Evolutionary conservation across 2,329 filamentous ascomycete genomes (phyloP).

Genomic region (Ophiognomonia clavigignenti-juglandacearum): DNA sequence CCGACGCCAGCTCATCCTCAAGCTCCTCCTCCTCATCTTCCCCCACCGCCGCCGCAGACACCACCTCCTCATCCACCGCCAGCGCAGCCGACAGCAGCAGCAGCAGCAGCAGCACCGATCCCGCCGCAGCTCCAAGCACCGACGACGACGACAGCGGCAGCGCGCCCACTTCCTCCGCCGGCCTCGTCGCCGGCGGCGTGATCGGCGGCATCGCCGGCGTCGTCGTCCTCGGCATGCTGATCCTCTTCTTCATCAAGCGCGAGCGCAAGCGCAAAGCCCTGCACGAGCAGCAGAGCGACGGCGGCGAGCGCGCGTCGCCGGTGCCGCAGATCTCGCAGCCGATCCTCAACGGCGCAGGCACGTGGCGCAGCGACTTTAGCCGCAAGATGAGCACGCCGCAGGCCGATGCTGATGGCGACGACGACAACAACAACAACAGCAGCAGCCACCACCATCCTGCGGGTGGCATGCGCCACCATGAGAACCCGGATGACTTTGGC

Average conservation of each 20-base stretch:
- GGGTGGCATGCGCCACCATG: too few species aligned
- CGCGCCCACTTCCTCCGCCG: constrained; percentile 19
- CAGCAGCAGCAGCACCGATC: constrained; percentile 20
- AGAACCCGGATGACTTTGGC: too few species aligned
- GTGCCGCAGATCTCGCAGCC: constrained; percentile 48
- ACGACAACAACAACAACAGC: too few species aligned
- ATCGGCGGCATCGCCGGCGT: constrained; percentile 40
- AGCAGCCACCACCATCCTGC: too few species aligned
- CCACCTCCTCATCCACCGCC: constrained; percentile 18
- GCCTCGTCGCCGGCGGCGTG: constrained; percentile 43
- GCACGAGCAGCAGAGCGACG: constrained; percentile 12
- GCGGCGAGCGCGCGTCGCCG: constrained; percentile 23
- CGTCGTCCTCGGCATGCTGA: constrained; percentile 32
- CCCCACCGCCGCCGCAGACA: constrained; percentile 17
- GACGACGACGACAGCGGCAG: constrained; percentile 9
- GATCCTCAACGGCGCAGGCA: constrained; percentile 35
- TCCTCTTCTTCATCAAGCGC: constrained; percentile 32
- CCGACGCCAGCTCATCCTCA: constrained; percentile 18
- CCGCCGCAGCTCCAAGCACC: constrained; percentile 14
- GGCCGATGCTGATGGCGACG: too few species aligned
- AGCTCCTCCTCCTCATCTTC: too few species aligned
- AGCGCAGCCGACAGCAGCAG: constrained; percentile 19
- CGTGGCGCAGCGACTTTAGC: constrained; percentile 49
- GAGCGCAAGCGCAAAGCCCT: constrained; percentile 20
- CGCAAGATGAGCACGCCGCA: constrained; percentile 31